phyloP scores from a whole-genome alignment of 768 basidiomycete species.

The Rhodosporidiobolus sp. region DNA sequence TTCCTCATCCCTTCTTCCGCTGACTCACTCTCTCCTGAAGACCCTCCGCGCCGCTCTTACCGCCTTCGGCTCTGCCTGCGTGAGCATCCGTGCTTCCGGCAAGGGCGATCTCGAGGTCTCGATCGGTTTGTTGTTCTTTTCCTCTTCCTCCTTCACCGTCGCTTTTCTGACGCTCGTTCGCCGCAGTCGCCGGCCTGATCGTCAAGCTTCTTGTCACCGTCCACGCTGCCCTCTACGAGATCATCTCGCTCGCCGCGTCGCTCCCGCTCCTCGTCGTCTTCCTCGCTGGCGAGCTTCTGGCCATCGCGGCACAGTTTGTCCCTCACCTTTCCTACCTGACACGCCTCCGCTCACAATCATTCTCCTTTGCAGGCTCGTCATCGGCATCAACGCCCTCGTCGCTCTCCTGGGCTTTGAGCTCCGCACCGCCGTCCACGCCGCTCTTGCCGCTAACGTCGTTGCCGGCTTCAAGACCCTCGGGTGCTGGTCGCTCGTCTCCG shows the following conservation, averaged over 20 bases:
- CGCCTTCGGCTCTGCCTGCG: background rate
- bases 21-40: background rate
- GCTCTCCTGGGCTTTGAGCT: background rate
- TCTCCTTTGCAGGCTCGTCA: background rate
- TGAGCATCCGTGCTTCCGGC: background rate
- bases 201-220: background rate
- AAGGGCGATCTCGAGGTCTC: constrained; percentile 5
- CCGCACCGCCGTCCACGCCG: background rate
- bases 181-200: background rate
- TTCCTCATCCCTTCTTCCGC: background rate
- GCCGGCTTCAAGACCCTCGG: background rate
- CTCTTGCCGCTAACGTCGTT: background rate
- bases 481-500: too few species aligned
- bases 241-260: background rate
- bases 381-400: background rate
- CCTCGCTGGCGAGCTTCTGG: background rate
- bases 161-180: background rate
- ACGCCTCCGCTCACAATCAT: background rate
- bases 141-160: background rate
- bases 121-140: constrained; percentile 28
- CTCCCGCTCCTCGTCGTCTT: background rate
- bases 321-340: background rate
- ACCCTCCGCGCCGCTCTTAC: background rate
- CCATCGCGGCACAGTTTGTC: background rate
- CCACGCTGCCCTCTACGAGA: background rate